A percentile compares a stretch with the other conserved stretches of the same genome.
phyloP scores from a whole-genome alignment of 2,329 filamentous ascomycete genomes.

The Hirsutella thompsonii region DNA sequence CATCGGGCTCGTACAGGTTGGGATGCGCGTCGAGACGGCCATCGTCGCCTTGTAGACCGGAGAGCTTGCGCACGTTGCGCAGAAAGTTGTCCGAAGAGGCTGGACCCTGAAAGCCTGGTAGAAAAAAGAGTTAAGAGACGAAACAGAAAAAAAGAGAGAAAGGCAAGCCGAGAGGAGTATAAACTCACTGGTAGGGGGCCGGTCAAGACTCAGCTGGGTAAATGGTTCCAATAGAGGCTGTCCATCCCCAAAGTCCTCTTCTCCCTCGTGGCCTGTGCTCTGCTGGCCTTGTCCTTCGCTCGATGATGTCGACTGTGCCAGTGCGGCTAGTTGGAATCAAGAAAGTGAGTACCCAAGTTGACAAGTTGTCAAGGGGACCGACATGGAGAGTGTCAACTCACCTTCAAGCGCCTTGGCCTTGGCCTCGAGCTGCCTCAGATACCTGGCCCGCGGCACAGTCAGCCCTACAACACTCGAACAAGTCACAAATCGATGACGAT shows the following conservation, averaged over 20 bases:
- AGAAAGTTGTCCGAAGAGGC: conserved; percentile 25
- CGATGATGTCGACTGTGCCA: neutral
- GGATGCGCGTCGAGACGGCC: conserved; percentile 16
- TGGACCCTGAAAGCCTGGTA: conserved; percentile 20
- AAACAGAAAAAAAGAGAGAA: neutral
- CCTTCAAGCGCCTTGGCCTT: conserved; percentile 18
- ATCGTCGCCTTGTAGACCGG: conserved; percentile 19
- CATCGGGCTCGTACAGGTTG: conserved; percentile 20
- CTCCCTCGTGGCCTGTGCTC: conserved; percentile 7
- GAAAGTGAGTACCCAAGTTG: neutral
- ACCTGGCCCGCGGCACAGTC: conserved; percentile 8
- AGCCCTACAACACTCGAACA: neutral
- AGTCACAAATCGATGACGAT: neutral
- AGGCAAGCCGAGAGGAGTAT: conserved; percentile 1
- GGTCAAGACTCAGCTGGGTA: conserved; percentile 19
- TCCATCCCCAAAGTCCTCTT: conserved; percentile 17
- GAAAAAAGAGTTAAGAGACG: neutral
- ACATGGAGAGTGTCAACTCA: conserved; percentile 1
- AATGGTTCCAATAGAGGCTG: conserved; percentile 20
- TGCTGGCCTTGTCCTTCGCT: neutral
- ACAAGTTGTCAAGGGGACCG: neutral
- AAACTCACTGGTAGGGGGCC: conserved; percentile 12
- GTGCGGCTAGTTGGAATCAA: neutral
- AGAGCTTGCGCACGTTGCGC: conserved; percentile 20
- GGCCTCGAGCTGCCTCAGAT: conserved; percentile 18